Base-by-base conservation (phyloP, 2,329 filamentous ascomycete species). In the Fragosphaeria purpurea region DNA sequence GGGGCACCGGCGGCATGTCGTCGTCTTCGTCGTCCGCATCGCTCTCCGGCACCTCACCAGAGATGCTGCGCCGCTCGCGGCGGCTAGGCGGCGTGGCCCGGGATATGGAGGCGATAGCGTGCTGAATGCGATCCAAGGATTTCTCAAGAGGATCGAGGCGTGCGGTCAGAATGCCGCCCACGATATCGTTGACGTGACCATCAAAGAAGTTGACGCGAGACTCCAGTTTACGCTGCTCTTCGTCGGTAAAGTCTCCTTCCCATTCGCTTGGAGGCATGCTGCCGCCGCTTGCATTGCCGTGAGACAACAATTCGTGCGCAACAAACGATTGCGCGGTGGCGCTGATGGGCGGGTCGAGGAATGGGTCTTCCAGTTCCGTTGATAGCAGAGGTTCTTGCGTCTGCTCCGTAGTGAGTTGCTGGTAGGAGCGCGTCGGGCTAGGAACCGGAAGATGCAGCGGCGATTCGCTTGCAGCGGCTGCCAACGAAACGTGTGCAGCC, bases 1-100 rank as follows among this genome's bases (percentile, higher is more conserved):
- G 75, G 55, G 74, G 69, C 51, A 69, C 55, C 50, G 80, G 76
- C 53, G 69, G 76, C 49, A 68, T 54, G 51, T 83, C 86, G 30
- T 95, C 89, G 57, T 94, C 90, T 62, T 95, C 89, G 55, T 95
- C 90, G 63, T 97, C 91, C 9, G 93, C 91, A 67, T 97, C 93
- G 63, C 91, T 96, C 53, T 94, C 82, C 45, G 79, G 74, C 4
- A 76, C 62, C 34, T 88, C 85, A n/a, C 74, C 79, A 44, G 86
- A 90, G 41, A 80, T 67, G 63, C 83, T 88, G 58, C 82, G 79
- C 57, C 79, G 73, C 32, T 77, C 75, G 41, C 76, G 76, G 34
- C 77, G 73, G 50, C 73, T 78, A 9, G 80, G 79, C 32, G 73
- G 70, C 11, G 74, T 72, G 50, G 73, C 73, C 34, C 72, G 71